Evolutionary conservation across 1,139 yeast species (phyloP).

Genomic region (Pichia sp.): DNA sequence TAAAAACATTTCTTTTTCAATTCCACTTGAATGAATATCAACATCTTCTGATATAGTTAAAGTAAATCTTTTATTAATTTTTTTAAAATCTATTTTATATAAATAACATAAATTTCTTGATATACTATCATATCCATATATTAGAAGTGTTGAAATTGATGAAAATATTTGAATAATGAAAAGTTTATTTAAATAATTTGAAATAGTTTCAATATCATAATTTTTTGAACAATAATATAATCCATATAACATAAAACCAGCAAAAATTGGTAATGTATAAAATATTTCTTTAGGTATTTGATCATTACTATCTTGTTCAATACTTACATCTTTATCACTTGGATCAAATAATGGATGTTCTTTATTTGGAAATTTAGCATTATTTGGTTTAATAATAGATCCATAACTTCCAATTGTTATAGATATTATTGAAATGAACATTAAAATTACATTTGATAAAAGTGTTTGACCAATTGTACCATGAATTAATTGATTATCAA

Average conservation of each 20-base stretch:
- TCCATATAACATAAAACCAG: slow-evolving; percentile 33
- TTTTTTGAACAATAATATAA: slow-evolving; percentile 35
- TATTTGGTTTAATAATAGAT: slow-evolving; percentile 39
- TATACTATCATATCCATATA: slow-evolving; percentile 23
- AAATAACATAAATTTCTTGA: slow-evolving; percentile 26
- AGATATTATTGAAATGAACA: slow-evolving; percentile 29
- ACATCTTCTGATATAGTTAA: slow-evolving; percentile 32
- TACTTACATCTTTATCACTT: slow-evolving; percentile 36
- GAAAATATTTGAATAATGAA: slow-evolving; percentile 29
- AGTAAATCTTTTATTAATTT: slow-evolving; percentile 27
- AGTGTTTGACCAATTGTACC: slow-evolving; percentile 11
- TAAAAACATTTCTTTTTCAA: slow-evolving; percentile 20
- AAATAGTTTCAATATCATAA: slow-evolving; percentile 29
- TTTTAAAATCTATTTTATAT: slow-evolving; percentile 20
- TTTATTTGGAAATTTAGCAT: slow-evolving; percentile 38
- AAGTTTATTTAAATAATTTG: slow-evolving; percentile 31
- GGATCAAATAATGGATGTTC: slow-evolving; percentile 41
- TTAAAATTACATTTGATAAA: slow-evolving; percentile 15
- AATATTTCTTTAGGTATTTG: slow-evolving; percentile 11
- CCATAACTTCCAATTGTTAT: slow-evolving; percentile 37
- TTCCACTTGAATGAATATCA: slow-evolving; percentile 29
- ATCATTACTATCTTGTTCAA: slow-evolving; percentile 11
- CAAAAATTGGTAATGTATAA: slow-evolving; percentile 33
- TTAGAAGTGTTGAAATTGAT: slow-evolving; percentile 26
- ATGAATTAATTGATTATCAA: slow-evolving; percentile 18